phyloP scores from a whole-genome alignment of 2,329 filamentous ascomycete species.

The Diaporthe velutina region DNA sequence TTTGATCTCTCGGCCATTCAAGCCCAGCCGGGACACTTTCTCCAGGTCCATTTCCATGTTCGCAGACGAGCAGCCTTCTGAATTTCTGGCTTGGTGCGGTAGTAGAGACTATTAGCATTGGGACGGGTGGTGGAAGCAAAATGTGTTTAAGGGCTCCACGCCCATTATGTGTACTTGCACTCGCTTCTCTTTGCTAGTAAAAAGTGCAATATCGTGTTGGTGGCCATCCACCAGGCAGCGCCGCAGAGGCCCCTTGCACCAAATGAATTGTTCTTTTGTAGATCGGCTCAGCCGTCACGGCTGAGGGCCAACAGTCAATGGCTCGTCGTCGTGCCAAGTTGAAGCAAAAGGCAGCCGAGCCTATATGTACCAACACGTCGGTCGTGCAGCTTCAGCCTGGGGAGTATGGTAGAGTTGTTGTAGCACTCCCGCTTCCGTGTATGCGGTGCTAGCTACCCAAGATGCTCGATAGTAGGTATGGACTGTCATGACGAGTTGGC shows the following conservation, averaged over 20 bases:
- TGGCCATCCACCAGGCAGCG: not conserved
- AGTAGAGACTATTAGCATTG: not conserved
- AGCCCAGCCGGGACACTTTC: not conserved
- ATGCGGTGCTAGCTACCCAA: not conserved
- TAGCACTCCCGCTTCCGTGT: not conserved
- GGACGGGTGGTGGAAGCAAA: not conserved
- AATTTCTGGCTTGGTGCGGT: not conserved
- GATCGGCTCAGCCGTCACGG: not conserved
- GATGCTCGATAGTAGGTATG: not conserved
- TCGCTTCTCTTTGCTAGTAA: not conserved
- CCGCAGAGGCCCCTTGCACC: not conserved
- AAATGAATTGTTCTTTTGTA: not conserved
- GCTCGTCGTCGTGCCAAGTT: not conserved
- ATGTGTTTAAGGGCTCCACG: not conserved
- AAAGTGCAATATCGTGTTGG: not conserved
- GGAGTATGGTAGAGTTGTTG: not conserved
- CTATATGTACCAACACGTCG: not conserved
- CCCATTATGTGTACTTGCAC: not conserved
- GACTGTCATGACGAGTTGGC: not conserved
- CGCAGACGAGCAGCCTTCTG: not conserved
- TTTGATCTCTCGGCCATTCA: conserved; percentile 22
- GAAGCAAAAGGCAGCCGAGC: conserved; percentile 3
- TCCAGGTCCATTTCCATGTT: not conserved
- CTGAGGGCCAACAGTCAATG: not conserved
- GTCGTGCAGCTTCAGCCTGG: conserved; percentile 16